A percentile compares a stretch with the other conserved stretches of the same genome.
Evolutionary conservation across 1,284 basidiomycete species (phyloP).

Genomic region (Heliocybe sulcata): DNA sequence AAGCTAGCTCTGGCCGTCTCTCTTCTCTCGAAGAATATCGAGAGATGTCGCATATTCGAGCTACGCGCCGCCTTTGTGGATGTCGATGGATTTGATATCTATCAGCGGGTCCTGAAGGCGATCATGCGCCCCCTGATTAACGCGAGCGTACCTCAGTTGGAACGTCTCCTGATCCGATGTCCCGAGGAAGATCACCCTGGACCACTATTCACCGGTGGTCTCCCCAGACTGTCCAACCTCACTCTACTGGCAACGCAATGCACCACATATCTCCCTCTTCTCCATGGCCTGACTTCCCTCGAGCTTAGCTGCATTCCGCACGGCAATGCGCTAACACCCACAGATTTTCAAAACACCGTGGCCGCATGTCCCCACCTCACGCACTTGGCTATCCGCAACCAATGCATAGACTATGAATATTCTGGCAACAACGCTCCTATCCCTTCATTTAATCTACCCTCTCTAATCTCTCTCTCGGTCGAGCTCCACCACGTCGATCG

Average conservation of each 20-base stretch:
- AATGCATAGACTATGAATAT: neutral
- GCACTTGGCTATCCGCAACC: neutral
- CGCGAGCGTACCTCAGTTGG: neutral
- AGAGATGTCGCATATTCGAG: constrained; percentile 14
- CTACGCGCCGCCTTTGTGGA: neutral
- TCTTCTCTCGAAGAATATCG: constrained; percentile 1
- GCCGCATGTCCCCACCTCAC: neutral
- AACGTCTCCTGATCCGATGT: neutral
- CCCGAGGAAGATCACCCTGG: neutral
- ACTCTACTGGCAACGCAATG: neutral
- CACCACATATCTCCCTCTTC: neutral
- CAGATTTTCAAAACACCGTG: neutral
- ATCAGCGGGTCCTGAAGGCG: neutral
- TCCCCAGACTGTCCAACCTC: neutral
- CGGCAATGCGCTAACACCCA: neutral
- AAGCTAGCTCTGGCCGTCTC: constrained; percentile 1
- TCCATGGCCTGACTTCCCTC: neutral
- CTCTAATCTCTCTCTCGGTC: neutral
- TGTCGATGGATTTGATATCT: neutral
- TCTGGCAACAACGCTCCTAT: neutral
- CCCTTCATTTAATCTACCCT: neutral
- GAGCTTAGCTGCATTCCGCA: neutral
- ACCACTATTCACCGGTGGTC: neutral
- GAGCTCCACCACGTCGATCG: neutral
- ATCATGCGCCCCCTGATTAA: neutral